phyloP scores from a whole-genome alignment of 345 rosid species.

The Psidium friedrichsthalianum region DNA sequence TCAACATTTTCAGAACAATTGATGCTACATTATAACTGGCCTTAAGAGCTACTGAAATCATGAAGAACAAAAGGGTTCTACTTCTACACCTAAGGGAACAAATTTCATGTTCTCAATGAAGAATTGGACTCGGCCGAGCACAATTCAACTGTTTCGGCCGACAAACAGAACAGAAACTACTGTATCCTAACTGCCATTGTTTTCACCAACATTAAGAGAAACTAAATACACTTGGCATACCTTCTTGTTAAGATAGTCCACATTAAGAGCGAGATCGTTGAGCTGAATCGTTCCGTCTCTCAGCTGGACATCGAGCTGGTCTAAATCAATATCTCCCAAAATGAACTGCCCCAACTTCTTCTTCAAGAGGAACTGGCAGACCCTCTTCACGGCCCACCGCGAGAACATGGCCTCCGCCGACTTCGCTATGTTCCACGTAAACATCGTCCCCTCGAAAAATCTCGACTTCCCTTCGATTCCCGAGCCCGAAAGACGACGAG shows the following conservation, averaged over 20 bases:
- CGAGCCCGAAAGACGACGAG: not conserved
- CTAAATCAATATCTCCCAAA: constrained; percentile 81
- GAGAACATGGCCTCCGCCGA: constrained; percentile 74
- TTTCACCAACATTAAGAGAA: not conserved
- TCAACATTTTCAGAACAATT: not conserved
- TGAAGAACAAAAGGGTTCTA: not conserved
- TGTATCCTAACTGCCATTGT: not conserved
- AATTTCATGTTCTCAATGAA: not conserved
- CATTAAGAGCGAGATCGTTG: constrained; percentile 74
- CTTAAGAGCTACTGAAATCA: not conserved
- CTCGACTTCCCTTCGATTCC: not conserved
- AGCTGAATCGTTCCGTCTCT: constrained; percentile 68
- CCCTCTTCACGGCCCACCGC: constrained; percentile 82
- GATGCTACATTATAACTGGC: not conserved
- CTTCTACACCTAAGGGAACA: not conserved
- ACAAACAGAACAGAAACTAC: not conserved
- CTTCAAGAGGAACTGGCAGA: constrained; percentile 73
- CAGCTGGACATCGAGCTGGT: constrained; percentile 93
- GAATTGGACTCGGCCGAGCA: not conserved
- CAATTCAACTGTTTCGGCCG: not conserved
- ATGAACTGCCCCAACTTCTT: constrained; percentile 82
- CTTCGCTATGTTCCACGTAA: constrained; percentile 49
- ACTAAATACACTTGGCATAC: constrained; percentile 9
- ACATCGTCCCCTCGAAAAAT: constrained; percentile 19
- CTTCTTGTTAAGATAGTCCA: constrained; percentile 68